Conservation (phyloP, 257 asterid species). For the Plectranthus barbatus region DNA sequence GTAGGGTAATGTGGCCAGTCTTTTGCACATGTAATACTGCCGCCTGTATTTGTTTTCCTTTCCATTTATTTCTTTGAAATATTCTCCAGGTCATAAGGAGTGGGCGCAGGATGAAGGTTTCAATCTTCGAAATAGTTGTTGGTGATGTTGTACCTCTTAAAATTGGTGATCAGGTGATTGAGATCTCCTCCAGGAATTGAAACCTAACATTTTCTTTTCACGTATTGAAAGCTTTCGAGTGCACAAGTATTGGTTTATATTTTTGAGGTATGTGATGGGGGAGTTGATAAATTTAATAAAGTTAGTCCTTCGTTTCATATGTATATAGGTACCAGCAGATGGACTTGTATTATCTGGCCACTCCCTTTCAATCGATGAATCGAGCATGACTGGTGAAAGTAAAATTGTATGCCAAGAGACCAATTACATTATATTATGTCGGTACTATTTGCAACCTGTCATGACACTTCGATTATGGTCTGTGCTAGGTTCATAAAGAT, state of each 20-base stretch:
- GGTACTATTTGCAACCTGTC: background rate
- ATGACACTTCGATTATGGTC: slow-evolving; percentile 8
- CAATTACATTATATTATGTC: background rate
- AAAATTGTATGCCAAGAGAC: slow-evolving; percentile 55
- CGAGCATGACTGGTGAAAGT: slow-evolving; percentile 98
- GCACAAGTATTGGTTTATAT: background rate
- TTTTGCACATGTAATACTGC: background rate
- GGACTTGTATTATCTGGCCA: slow-evolving; percentile 74
- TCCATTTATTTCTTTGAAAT: background rate
- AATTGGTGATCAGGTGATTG: slow-evolving; percentile 92
- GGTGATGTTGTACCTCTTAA: slow-evolving; percentile 92
- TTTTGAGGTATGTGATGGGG: background rate
- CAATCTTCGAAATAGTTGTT: slow-evolving; percentile 84
- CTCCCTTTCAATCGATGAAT: slow-evolving; percentile 87
- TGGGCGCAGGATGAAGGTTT: slow-evolving; percentile 67
- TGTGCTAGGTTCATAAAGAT: slow-evolving; percentile 72
- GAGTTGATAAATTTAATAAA: background rate
- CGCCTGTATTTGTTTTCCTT: background rate
- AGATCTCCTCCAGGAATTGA: background rate
- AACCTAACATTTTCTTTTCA: background rate
- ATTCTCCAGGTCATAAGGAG: slow-evolving; percentile 61
- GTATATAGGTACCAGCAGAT: slow-evolving; percentile 85
- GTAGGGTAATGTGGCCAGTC: slow-evolving; percentile 24
- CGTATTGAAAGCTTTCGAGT: background rate
- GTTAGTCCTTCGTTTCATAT: slow-evolving; percentile 9